Evolutionary conservation across 306 rosid genomes (phyloP).

Genomic region (Castanea crenata): DNA sequence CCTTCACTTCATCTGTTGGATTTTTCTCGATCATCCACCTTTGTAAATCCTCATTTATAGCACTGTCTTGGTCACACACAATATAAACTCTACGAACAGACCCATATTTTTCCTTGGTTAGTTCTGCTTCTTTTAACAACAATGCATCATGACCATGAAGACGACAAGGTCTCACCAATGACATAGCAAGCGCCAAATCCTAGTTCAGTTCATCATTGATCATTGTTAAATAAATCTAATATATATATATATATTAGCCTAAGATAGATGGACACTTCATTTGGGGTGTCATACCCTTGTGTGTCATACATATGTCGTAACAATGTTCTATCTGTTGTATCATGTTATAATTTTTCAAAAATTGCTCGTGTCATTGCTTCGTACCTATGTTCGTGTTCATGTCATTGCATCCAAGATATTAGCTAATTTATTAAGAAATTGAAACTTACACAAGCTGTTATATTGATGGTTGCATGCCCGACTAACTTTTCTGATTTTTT

Average conservation of each 20-base stretch:
- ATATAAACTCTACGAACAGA: slow-evolving; percentile 35
- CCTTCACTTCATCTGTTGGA: slow-evolving; percentile 30
- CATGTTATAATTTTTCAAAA: too few relatives aligned
- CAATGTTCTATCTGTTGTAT: too few relatives aligned
- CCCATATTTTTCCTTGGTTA: slow-evolving; percentile 33
- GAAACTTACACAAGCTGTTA: background rate
- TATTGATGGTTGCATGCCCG: background rate
- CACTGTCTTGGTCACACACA: slow-evolving; percentile 33
- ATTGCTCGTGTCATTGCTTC: too few relatives aligned
- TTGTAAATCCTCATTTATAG: slow-evolving; percentile 14
- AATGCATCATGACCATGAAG: background rate
- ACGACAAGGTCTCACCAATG: slow-evolving; percentile 27
- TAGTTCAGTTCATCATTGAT: background rate
- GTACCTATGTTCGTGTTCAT: too few relatives aligned
- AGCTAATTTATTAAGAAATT: too few relatives aligned
- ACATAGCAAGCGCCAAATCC: slow-evolving; percentile 36
- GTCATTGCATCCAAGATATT: too few relatives aligned
- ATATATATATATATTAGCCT: too few relatives aligned
- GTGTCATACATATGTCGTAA: too few relatives aligned
- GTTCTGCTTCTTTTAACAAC: slow-evolving; percentile 15
- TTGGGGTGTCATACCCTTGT: too few relatives aligned
- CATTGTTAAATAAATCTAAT: too few relatives aligned
- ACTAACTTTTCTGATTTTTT: background rate
- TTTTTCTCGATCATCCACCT: slow-evolving; percentile 32
- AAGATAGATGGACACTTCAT: too few relatives aligned